phyloP scores from a whole-genome alignment of 1,139 yeast genomes.

The Spathaspora sp. region DNA sequence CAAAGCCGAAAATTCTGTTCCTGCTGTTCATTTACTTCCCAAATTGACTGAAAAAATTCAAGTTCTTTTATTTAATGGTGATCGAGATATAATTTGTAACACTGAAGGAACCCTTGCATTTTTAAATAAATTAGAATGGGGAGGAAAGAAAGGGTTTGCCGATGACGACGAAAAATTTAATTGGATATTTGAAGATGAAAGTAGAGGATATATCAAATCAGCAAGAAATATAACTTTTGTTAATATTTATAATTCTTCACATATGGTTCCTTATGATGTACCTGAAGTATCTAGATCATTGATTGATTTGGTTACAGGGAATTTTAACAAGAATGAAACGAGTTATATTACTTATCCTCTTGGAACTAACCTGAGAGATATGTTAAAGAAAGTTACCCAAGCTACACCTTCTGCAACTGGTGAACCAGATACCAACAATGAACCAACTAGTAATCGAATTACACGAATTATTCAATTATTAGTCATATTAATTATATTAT shows the following conservation, averaged over 20 bases:
- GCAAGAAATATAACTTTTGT: conserved; percentile 79
- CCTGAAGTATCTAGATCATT: conserved; percentile 72
- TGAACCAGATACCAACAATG: conserved; percentile 9
- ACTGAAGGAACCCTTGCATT: conserved; percentile 70
- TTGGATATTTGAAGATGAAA: conserved; percentile 34
- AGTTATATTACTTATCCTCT: conserved; percentile 31
- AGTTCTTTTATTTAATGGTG: conserved; percentile 80
- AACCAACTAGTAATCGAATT: conserved; percentile 26
- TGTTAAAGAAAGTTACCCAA: conserved; percentile 9
- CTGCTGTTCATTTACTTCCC: conserved; percentile 69
- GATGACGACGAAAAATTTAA: no score
- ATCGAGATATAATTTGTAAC: conserved; percentile 87
- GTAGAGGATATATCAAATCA: conserved; percentile 51
- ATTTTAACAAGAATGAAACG: conserved; percentile 25
- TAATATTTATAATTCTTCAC: conserved; percentile 74
- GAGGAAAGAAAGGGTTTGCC: conserved; percentile 57
- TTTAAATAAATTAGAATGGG: conserved; percentile 66
- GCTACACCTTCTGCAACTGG: conserved; percentile 5
- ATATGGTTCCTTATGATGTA: conserved; percentile 91
- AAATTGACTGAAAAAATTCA: conserved; percentile 58
- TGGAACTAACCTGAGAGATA: conserved; percentile 20
- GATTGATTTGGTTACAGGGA: conserved; percentile 49
- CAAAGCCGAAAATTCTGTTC: conserved; percentile 51
- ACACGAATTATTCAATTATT: conserved; percentile 43
- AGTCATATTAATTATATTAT: conserved; percentile 40